Conservation (phyloP, 768 basidiomycete genomes). For the Leccinellum albellum region DNA sequence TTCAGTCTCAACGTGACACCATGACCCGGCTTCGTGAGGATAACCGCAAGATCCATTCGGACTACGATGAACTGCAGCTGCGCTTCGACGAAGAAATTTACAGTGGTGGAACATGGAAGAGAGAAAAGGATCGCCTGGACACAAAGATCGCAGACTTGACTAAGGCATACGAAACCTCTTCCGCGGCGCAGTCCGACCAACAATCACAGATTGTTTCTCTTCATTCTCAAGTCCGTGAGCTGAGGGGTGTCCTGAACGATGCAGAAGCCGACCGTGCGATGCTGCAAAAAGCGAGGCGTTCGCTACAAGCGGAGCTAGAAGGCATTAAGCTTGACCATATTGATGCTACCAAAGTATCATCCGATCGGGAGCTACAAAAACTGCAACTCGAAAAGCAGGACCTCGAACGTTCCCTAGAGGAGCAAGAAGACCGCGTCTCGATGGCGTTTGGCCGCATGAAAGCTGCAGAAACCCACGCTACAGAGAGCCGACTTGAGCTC, state of each 20-base stretch:
- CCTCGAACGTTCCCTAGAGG: constrained; percentile 71
- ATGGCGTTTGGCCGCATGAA: constrained; percentile 76
- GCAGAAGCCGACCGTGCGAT: constrained; percentile 78
- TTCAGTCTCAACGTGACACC: constrained; percentile 73
- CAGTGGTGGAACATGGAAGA: constrained; percentile 77
- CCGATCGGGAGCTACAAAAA: constrained; percentile 71
- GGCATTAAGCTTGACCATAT: constrained; percentile 73
- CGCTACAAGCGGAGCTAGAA: constrained; percentile 76
- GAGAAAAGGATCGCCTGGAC: constrained; percentile 83
- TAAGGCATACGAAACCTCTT: constrained; percentile 71
- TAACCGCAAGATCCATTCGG: constrained; percentile 70
- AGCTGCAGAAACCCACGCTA: constrained; percentile 73
- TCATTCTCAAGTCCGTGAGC: constrained; percentile 82
- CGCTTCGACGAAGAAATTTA: constrained; percentile 76
- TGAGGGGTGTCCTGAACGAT: constrained; percentile 77
- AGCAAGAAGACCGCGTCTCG: constrained; percentile 68
- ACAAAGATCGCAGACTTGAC: constrained; percentile 74
- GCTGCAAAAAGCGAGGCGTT: constrained; percentile 77
- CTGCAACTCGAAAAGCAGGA: constrained; percentile 80
- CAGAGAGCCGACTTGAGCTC: constrained; percentile 72
- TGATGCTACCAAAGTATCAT: constrained; percentile 64
- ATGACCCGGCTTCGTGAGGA: constrained; percentile 78
- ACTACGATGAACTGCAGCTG: constrained; percentile 71
- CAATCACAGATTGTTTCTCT: constrained; percentile 80
- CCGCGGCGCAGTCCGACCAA: constrained; percentile 71